These are phyloP conservation scores for Taiwanofungus camphoratus DNA, from an alignment of 1,284 basidiomycete genomes.

Conservation along the genomic window DNA sequence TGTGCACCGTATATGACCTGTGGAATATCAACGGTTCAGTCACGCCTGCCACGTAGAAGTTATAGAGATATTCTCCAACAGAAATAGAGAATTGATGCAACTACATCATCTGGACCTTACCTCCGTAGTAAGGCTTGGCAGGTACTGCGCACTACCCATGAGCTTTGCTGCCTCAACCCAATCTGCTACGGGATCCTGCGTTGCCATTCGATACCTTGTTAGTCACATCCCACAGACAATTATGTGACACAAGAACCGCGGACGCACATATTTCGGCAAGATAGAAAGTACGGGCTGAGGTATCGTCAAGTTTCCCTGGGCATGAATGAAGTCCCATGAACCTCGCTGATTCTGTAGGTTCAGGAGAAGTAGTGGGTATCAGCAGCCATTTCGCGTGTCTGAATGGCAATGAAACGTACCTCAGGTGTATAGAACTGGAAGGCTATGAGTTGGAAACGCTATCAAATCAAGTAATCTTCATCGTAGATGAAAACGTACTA, in stretches of 20 bases:
- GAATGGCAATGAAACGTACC: slow-evolving; percentile 26
- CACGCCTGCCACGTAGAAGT: slow-evolving; percentile 5
- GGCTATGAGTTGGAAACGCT: slow-evolving; percentile 5
- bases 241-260: not conserved
- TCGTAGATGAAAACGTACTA: slow-evolving; percentile 38
- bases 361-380: not conserved
- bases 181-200: slow-evolving; percentile 57
- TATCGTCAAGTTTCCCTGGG: slow-evolving; percentile 55
- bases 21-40: slow-evolving; percentile 6
- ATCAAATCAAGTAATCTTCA: not conserved
- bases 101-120: slow-evolving; percentile 29
- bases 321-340: slow-evolving; percentile 44
- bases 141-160: slow-evolving; percentile 37
- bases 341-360: slow-evolving; percentile 44
- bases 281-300: slow-evolving; percentile 52
- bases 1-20: slow-evolving; percentile 47
- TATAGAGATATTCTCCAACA: too few species aligned
- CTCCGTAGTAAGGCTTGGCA: slow-evolving; percentile 47
- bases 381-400: not conserved
- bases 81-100: slow-evolving; percentile 1
- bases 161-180: slow-evolving; percentile 42
- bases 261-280: slow-evolving; percentile 41
- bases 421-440: slow-evolving; percentile 24
- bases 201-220: slow-evolving; percentile 18
- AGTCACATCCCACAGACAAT: not conserved